Evolutionary conservation across 2,329 filamentous ascomycete species (phyloP), one percentile per base, ranked within the genome.

Genomic region (Neonectria magnoliae): DNA sequence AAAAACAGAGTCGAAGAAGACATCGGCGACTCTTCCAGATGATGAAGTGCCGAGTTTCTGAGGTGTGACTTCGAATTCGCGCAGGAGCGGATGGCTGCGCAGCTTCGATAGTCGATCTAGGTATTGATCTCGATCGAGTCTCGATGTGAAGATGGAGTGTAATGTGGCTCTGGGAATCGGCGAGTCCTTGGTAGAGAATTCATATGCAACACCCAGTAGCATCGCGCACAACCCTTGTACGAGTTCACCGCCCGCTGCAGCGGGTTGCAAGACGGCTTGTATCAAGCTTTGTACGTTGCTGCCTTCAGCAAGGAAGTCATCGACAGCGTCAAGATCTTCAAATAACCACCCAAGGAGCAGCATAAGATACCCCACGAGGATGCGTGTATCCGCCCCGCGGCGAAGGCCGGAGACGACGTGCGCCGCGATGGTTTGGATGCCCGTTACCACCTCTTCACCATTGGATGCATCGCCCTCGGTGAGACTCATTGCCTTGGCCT

Each of bases 101-200:
- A 99, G 82, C 67, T 90, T 91, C 25, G 87, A 88, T 42, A 99
- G 85, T 66, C 90, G 90, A 77, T 97, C 92, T 60, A 97, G 88
- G 75, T 97, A 99, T 73, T 91, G 90, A 72, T 97, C 94, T 70
- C 94, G 90, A 42, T 94, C 93, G 72, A 98, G 86, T 62, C 91
- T 89, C 48, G 91, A 89, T 29, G 88, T 84, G 38, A 99, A 83
- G 29, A 98, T 87, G 25, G 91, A 89, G 73, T 97, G 92, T 48
- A 99, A 82, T 10, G 91, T 94, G 25, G 89, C 85, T 65, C 96
- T 87, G 6, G 95, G 88, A 56, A 99, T 91, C 0, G 96, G 93
- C 0, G 95, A 98, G 79, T 99, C 96, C 76, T 97, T 97, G 0
- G 95, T 98, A 10, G 95, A 98, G 75, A 98, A 99, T 75, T 99